Evolutionary conservation across 805 yeast genomes (phyloP).

Genomic region (Lipomyces spencermartinsiae): DNA sequence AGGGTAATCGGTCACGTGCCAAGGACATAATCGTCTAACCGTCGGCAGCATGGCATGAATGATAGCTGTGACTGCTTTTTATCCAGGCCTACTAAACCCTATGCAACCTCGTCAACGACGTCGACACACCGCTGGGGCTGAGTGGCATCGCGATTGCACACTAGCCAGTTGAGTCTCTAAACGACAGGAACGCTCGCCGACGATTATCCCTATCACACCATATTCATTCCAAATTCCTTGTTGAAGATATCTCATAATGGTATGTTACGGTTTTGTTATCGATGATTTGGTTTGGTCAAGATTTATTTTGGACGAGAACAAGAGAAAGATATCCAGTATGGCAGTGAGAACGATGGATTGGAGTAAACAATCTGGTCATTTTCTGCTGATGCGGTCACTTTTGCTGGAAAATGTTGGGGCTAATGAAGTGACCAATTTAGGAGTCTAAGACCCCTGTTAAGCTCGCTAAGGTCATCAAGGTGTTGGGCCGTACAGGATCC

Average conservation of each 20-base stretch:
- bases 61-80: too few relatives aligned
- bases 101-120: too few relatives aligned
- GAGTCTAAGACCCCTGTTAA: conserved; percentile 77
- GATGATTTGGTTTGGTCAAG: not conserved
- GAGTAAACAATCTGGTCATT: not conserved
- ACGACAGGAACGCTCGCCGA: too few relatives aligned
- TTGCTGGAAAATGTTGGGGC: not conserved
- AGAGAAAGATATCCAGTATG: not conserved
- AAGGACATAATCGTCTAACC: too few relatives aligned
- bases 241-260: conserved; percentile 14
- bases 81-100: too few relatives aligned
- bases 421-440: conserved; percentile 34
- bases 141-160: too few relatives aligned
- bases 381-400: not conserved
- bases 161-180: too few relatives aligned
- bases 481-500: conserved; percentile 99
- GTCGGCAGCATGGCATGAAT: too few relatives aligned
- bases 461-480: conserved; percentile 99
- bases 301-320: not conserved
- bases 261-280: not conserved
- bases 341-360: not conserved
- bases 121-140: too few relatives aligned
- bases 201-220: not conserved
- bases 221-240: not conserved
- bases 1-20: too few relatives aligned